Evolutionary conservation across 108 stramenopile species (phyloP).

Genomic region (Nitzschia palea): DNA sequence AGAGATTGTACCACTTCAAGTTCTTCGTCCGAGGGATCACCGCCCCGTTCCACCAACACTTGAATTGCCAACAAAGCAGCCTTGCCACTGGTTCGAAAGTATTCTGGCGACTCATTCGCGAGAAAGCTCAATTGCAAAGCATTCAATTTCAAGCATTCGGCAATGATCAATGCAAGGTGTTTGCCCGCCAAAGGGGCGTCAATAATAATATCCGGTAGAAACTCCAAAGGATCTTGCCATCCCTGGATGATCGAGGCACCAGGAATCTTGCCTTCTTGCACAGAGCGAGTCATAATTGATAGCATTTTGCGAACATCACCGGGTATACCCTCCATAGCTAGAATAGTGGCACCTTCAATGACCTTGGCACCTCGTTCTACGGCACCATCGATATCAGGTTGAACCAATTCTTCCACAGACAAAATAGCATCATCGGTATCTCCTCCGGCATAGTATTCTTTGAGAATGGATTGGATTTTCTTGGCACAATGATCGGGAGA

Average conservation of each 20-base stretch:
- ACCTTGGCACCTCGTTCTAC: slow-evolving; percentile 66
- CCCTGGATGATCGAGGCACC: slow-evolving; percentile 43
- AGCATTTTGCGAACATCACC: slow-evolving; percentile 62
- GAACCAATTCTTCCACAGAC: slow-evolving; percentile 68
- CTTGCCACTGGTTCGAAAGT: slow-evolving; percentile 63
- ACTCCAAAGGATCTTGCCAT: slow-evolving; percentile 79
- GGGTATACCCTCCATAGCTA: slow-evolving; percentile 77
- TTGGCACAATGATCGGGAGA: slow-evolving; percentile 59
- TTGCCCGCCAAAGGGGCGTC: slow-evolving; percentile 77
- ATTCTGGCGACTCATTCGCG: slow-evolving; percentile 58
- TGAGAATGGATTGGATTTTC: slow-evolving; percentile 60
- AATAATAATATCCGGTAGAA: slow-evolving; percentile 69
- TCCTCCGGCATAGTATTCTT: slow-evolving; percentile 75
- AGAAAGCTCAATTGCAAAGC: slow-evolving; percentile 52
- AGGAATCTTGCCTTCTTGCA: slow-evolving; percentile 53
- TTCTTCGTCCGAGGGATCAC: slow-evolving; percentile 47
- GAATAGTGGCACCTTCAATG: slow-evolving; percentile 51
- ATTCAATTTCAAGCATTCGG: slow-evolving; percentile 49
- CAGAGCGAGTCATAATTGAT: slow-evolving; percentile 33
- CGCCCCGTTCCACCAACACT: slow-evolving; percentile 54
- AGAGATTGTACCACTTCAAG: slow-evolving; percentile 53
- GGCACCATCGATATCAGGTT: slow-evolving; percentile 51
- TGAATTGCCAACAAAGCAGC: slow-evolving; percentile 63
- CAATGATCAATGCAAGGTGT: slow-evolving; percentile 58
- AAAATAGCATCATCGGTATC: slow-evolving; percentile 75